Conservation (phyloP, 2,329 filamentous ascomycete species). For the Arthrobotrys musiformis region DNA sequence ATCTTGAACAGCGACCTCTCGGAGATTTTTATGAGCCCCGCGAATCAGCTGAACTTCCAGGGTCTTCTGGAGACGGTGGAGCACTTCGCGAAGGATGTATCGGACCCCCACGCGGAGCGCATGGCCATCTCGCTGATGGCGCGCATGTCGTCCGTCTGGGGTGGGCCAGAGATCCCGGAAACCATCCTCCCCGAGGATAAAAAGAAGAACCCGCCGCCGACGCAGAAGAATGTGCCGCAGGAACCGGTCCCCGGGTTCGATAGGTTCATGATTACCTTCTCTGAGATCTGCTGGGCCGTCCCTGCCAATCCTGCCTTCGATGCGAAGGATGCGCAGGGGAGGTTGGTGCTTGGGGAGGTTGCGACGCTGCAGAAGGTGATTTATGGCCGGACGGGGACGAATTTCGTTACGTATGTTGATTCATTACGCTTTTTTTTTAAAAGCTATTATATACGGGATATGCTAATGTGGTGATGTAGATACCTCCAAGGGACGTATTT, state of each 20-base stretch:
- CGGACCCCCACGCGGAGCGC: conserved; percentile 73
- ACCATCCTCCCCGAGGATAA: conserved; percentile 59
- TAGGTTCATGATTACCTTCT: conserved; percentile 87
- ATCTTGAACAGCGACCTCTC: conserved; percentile 91
- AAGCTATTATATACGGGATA: not conserved
- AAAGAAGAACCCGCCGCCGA: conserved; percentile 62
- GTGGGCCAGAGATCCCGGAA: conserved; percentile 77
- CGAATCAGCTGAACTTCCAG: conserved; percentile 91
- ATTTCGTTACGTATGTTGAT: conserved; percentile 71
- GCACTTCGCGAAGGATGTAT: conserved; percentile 80
- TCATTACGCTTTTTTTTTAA: not conserved
- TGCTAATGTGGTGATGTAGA: conserved; percentile 18
- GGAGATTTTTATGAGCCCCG: conserved; percentile 85
- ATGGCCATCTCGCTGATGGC: conserved; percentile 84
- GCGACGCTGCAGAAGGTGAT: conserved; percentile 87
- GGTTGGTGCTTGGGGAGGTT: conserved; percentile 87
- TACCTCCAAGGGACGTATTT: conserved; percentile 58
- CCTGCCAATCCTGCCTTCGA: conserved; percentile 82
- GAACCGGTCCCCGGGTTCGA: conserved; percentile 84
- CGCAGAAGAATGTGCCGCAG: conserved; percentile 64
- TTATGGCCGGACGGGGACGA: conserved; percentile 85
- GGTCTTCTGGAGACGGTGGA: conserved; percentile 86
- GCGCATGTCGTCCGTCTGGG: conserved; percentile 88
- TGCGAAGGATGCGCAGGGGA: conserved; percentile 85
- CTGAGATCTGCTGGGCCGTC: conserved; percentile 88